Conservation (phyloP, 768 basidiomycete species). For the Pluteus cervinus region DNA sequence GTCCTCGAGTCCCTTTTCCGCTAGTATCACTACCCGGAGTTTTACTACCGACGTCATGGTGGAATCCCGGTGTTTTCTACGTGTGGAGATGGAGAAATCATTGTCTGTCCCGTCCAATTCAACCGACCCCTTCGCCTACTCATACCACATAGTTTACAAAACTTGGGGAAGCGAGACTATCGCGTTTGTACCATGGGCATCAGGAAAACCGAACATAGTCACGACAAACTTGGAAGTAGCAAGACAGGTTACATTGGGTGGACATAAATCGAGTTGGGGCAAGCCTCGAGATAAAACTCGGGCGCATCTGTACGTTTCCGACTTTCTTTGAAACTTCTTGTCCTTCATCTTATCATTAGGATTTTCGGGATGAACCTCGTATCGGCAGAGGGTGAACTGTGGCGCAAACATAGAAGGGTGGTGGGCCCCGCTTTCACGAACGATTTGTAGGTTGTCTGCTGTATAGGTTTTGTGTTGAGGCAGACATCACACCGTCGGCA, state of each 20-base stretch:
- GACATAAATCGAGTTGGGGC: conserved; percentile 30
- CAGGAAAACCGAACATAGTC: conserved; percentile 29
- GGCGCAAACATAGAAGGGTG: conserved; percentile 40
- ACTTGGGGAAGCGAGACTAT: conserved; percentile 30
- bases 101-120: conserved; percentile 20
- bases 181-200: conserved; percentile 33
- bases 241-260: conserved; percentile 35
- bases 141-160: conserved; percentile 23
- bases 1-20: conserved; percentile 34
- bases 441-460: conserved; percentile 23
- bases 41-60: conserved; percentile 32
- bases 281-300: conserved; percentile 30
- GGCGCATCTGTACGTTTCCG: conserved; percentile 23
- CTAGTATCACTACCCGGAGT: conserved; percentile 32
- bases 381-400: conserved; percentile 36
- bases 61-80: conserved; percentile 32
- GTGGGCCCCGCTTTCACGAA: conserved; percentile 39
- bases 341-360: conserved; percentile 16
- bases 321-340: too few relatives aligned
- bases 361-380: conserved; percentile 42
- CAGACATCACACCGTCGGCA: conserved; percentile 9
- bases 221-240: conserved; percentile 42
- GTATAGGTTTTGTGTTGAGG: not conserved
- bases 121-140: conserved; percentile 2
- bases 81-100: conserved; percentile 30